Conservation (phyloP, 2,329 filamentous ascomycete genomes). For the Ramularia collo-cygni region DNA sequence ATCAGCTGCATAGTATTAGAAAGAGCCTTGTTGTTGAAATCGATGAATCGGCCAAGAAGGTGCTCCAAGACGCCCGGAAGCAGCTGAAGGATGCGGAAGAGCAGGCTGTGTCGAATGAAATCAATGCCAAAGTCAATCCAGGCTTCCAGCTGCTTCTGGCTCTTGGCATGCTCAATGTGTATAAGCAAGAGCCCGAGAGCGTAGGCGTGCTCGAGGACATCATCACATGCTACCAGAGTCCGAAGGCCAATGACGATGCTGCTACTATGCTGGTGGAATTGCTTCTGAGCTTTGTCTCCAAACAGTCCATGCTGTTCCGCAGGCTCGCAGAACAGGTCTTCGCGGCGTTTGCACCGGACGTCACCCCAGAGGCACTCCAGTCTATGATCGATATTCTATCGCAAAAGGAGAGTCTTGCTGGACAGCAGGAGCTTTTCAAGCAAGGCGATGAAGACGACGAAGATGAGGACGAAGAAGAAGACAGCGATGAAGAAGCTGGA, state of each 20-base stretch:
- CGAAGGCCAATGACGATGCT: constrained; percentile 35
- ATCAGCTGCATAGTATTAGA: constrained; percentile 13
- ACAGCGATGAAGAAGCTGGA: constrained; percentile 15
- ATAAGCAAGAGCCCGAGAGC: constrained; percentile 82
- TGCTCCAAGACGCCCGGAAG: constrained; percentile 19
- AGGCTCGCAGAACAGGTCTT: constrained; percentile 87
- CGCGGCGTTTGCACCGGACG: constrained; percentile 66
- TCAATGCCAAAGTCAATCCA: constrained; percentile 33
- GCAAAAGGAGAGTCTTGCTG: constrained; percentile 72
- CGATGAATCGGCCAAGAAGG: constrained; percentile 10
- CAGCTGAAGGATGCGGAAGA: constrained; percentile 15
- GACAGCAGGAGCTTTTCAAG: constrained; percentile 80
- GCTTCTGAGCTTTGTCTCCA: constrained; percentile 79
- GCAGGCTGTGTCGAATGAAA: constrained; percentile 9
- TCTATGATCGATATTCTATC: constrained; percentile 62
- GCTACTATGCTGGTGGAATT: constrained; percentile 79
- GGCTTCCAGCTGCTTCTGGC: constrained; percentile 77
- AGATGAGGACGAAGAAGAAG: constrained; percentile 19
- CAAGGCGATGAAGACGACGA: constrained; percentile 35
- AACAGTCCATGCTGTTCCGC: constrained; percentile 75
- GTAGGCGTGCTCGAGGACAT: constrained; percentile 76
- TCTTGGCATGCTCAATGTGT: constrained; percentile 78
- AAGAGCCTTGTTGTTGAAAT: constrained; percentile 10
- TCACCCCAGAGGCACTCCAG: constrained; percentile 66
- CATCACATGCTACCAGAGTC: constrained; percentile 64